Conservation (phyloP, 768 basidiomycete species). For the Coprinopsis marcescibilis region DNA sequence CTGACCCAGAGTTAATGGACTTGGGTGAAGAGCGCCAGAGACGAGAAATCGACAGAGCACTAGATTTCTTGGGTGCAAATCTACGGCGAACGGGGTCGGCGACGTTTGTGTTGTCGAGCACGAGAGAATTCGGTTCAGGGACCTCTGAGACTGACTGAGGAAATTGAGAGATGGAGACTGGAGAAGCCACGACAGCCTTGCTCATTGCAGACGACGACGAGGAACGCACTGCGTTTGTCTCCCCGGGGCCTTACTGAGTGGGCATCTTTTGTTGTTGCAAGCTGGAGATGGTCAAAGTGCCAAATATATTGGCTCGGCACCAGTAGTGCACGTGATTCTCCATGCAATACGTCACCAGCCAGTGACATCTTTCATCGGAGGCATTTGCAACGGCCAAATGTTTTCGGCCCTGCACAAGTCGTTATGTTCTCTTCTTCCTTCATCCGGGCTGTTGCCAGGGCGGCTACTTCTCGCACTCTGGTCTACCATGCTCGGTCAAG, state of each 20-base stretch:
- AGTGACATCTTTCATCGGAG: too few relatives aligned
- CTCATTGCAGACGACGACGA: neutral
- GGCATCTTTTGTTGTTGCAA: neutral
- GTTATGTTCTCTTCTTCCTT: neutral
- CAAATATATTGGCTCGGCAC: too few relatives aligned
- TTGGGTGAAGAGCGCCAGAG: conserved; percentile 16
- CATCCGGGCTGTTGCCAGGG: neutral
- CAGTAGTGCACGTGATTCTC: too few relatives aligned
- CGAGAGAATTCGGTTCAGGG: conserved; percentile 34
- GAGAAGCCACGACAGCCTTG: conserved; percentile 1
- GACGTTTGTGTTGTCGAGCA: conserved; percentile 35
- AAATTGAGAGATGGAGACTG: neutral
- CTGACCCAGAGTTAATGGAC: conserved; percentile 7
- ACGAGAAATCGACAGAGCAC: conserved; percentile 30
- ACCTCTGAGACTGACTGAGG: neutral
- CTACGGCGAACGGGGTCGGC: conserved; percentile 44
- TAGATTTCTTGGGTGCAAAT: conserved; percentile 31
- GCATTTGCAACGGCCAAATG: too few relatives aligned
- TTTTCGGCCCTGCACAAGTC: neutral
- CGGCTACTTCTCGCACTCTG: too few relatives aligned
- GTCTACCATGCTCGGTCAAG: too few relatives aligned
- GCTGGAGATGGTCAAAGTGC: neutral
- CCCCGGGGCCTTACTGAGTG: too few relatives aligned
- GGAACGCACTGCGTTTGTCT: too few relatives aligned
- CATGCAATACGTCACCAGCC: too few relatives aligned